A percentile compares a stretch with the other conserved stretches of the same genome.
phyloP scores from a whole-genome alignment of 2,329 filamentous ascomycete species.

The Trichoderma endophyticum region DNA sequence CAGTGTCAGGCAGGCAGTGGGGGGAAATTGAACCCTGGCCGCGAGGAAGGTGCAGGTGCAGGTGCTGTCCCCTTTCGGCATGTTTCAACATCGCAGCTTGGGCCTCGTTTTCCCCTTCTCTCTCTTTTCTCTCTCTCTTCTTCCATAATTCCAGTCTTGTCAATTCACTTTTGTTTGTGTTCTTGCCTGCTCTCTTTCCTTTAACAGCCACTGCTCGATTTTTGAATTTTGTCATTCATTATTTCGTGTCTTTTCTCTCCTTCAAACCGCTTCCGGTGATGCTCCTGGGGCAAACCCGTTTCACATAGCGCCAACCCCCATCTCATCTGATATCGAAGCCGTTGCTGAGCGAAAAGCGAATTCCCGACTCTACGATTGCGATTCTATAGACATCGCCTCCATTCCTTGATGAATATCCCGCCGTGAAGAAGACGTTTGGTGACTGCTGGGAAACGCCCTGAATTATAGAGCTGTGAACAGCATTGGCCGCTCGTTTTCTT shows the following conservation, averaged over 20 bases:
- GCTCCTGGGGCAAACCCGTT: background rate
- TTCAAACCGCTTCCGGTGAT: background rate
- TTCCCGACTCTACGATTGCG: background rate
- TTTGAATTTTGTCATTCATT: slow-evolving; percentile 1
- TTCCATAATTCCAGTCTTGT: background rate
- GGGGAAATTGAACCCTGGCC: background rate
- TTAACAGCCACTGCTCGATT: background rate
- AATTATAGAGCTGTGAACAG: background rate
- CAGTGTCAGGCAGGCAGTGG: background rate
- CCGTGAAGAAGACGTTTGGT: background rate
- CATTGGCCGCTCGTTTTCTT: slow-evolving; percentile 20
- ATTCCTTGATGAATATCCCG: slow-evolving; percentile 7
- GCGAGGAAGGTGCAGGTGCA: background rate
- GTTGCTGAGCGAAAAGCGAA: background rate
- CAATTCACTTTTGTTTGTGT: background rate
- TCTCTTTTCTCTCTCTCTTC: background rate
- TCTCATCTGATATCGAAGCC: background rate
- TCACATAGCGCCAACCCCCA: background rate
- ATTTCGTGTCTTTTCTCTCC: slow-evolving; percentile 17
- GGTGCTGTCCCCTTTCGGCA: slow-evolving; percentile 13
- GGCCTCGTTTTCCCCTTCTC: slow-evolving; percentile 24
- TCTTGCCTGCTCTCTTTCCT: slow-evolving; percentile 15
- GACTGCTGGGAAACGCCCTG: background rate
- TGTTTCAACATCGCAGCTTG: slow-evolving; percentile 20
- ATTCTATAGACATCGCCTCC: background rate